Evolutionary conservation across 2,329 filamentous ascomycete species (phyloP), one percentile per base, ranked within the genome.

Genomic region (Geosmithia flava): DNA sequence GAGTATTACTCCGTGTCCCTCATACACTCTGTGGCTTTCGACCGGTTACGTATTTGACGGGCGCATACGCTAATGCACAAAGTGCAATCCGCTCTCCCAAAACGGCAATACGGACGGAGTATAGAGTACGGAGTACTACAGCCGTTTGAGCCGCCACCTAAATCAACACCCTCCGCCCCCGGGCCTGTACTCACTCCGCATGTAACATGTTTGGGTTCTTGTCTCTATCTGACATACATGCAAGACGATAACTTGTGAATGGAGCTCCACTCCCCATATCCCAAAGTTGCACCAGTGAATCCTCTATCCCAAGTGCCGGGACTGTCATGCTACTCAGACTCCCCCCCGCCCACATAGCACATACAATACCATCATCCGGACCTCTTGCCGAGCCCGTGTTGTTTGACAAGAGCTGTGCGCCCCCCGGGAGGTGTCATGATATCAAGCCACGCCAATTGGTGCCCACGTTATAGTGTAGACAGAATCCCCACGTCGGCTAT

Each of bases 41-140:
- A 37, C 33, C 3, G 33, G 33, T 11, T 16, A 37, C 23, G 23
- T 8, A 37, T 37, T 7, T 23, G 20, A 7, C 19, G 19, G 7
- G 19, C 42, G 19, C 44, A 33, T 20, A 19, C 40, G 47, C 47
- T 48, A 48, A 48, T 48, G 47, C 47, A 39, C 10, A 8, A 29
- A 8, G 43, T 48, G 47, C 47, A 19, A 44, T 44, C 47, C 16
- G 27, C 41, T 33, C 13, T 39, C 47, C 47, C 41, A 44, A 48
- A 20, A 6, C 33, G 47, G 47, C 17, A 43, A 15, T 16, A 11
- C 33, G n/a, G n/a, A n/a, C n/a, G n/a, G n/a, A n/a, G n/a, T n/a
- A n/a, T n/a, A n/a, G n/a, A n/a, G n/a, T n/a, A n/a, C n/a, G n/a
- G n/a, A n/a, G n/a, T n/a, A n/a, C n/a, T 37, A 37, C 15, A 37